These are phyloP conservation scores for Ceratobasidium sp. DNA, from an alignment of 1,284 basidiomycete genomes.

Conservation along the genomic window DNA sequence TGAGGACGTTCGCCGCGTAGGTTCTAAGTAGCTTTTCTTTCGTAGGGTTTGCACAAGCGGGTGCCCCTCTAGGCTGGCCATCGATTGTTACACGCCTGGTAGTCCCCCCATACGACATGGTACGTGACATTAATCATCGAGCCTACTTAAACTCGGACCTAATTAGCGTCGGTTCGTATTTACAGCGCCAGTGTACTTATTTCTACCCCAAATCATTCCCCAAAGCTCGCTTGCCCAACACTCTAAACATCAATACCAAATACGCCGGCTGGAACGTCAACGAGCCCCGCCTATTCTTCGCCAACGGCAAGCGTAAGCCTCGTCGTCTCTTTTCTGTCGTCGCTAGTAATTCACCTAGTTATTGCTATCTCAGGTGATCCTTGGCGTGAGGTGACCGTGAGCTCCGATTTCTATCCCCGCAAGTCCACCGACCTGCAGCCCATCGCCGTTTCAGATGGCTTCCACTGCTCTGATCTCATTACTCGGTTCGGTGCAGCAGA, in stretches of 20 bases:
- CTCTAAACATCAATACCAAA: slow-evolving; percentile 44
- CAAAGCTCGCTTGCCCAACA: slow-evolving; percentile 37
- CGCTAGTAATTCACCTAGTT: neutral
- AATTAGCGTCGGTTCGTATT: no score
- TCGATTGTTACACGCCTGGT: slow-evolving; percentile 44
- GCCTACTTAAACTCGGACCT: neutral
- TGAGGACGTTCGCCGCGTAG: neutral
- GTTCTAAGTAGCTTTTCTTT: neutral
- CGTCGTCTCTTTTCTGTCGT: neutral
- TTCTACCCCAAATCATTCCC: slow-evolving; percentile 48
- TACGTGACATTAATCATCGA: slow-evolving; percentile 3
- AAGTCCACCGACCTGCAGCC: slow-evolving; percentile 45
- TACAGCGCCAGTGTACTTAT: slow-evolving; percentile 46
- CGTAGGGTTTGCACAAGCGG: slow-evolving; percentile 43
- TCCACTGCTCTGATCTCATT: slow-evolving; percentile 47
- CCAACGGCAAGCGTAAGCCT: slow-evolving; percentile 48
- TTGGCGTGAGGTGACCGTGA: slow-evolving; percentile 47
- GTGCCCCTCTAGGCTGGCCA: slow-evolving; percentile 46
- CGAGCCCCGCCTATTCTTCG: slow-evolving; percentile 45
- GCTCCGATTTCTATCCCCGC: slow-evolving; percentile 45
- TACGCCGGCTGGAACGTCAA: slow-evolving; percentile 47
- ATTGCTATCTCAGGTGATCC: slow-evolving; percentile 32
- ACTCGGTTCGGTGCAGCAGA: slow-evolving; percentile 42
- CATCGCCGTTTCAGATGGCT: slow-evolving; percentile 48
- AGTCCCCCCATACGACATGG: slow-evolving; percentile 45